A percentile compares a stretch with the other conserved stretches of the same genome.
phyloP scores from a whole-genome alignment of 192 early-diverging fungal species.

The Kappamyces sp. region DNA sequence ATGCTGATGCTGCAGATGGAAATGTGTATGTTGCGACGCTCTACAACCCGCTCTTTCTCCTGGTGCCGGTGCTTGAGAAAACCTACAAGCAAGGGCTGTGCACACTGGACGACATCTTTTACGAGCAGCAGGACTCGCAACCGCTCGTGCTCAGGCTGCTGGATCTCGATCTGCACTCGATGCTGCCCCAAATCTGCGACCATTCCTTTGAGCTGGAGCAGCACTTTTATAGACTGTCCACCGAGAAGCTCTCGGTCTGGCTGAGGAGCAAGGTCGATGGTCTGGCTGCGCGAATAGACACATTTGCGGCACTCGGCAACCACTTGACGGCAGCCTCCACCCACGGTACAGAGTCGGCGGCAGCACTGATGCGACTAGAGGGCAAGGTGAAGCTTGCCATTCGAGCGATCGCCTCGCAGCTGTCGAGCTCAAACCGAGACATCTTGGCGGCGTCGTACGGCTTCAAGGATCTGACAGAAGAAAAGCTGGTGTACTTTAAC shows the following conservation, averaged over 20 bases:
- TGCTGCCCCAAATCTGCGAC: background rate
- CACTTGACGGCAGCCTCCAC: no score
- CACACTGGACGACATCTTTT: constrained; percentile 5
- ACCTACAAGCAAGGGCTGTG: constrained; percentile 4
- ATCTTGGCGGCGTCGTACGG: no score
- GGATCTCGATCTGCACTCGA: constrained; percentile 2
- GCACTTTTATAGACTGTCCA: constrained; percentile 12
- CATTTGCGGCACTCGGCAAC: no score
- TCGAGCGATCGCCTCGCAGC: no score
- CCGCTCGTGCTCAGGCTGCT: background rate
- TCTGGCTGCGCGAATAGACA: no score
- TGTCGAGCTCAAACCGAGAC: no score
- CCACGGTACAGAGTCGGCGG: no score
- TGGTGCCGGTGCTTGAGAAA: constrained; percentile 12
- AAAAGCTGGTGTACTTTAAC: no score
- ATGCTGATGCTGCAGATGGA: background rate
- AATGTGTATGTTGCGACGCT: constrained; percentile 5
- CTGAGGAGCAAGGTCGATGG: background rate
- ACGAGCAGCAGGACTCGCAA: constrained; percentile 1
- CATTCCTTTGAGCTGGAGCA: constrained; percentile 6
- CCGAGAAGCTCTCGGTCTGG: background rate
- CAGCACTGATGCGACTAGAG: no score
- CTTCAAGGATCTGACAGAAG: no score
- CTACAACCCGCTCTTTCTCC: constrained; percentile 2
- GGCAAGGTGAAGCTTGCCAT: no score